Conservation (phyloP, 1,139 yeast genomes). For the Hansenula lynferdii region DNA sequence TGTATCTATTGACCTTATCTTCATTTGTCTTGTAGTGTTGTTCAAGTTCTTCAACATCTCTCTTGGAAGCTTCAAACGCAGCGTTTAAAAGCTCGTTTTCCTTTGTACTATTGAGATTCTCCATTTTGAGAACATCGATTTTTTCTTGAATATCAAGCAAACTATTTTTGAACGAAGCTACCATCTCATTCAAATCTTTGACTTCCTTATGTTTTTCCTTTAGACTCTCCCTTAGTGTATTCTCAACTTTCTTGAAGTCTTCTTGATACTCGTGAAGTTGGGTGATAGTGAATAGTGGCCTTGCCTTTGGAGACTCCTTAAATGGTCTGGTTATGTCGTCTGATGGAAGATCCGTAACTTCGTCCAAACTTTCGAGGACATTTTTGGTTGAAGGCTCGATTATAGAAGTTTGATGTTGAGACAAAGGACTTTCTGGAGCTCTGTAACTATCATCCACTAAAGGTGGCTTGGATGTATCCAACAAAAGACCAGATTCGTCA, state of each 20-base stretch:
- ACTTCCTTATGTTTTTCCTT: constrained; percentile 42
- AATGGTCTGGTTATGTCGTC: not conserved
- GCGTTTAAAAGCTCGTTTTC: constrained; percentile 22
- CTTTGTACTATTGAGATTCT: constrained; percentile 22
- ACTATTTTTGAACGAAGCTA: constrained; percentile 16
- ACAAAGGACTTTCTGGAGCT: constrained; percentile 19
- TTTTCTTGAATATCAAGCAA: constrained; percentile 23
- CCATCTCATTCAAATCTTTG: constrained; percentile 23
- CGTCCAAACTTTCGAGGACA: constrained; percentile 8
- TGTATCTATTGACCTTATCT: constrained; percentile 16
- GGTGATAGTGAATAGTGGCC: constrained; percentile 23
- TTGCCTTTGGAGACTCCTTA: constrained; percentile 18
- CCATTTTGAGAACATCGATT: constrained; percentile 20
- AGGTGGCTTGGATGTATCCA: constrained; percentile 24
- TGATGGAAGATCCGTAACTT: constrained; percentile 4
- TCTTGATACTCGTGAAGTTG: constrained; percentile 49
- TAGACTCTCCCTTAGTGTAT: constrained; percentile 46
- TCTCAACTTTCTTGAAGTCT: constrained; percentile 51
- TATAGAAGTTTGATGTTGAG: constrained; percentile 7
- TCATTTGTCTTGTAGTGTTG: constrained; percentile 23
- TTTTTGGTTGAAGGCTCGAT: constrained; percentile 2
- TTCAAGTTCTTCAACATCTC: constrained; percentile 24
- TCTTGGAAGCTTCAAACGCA: constrained; percentile 23
- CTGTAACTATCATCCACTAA: constrained; percentile 14
- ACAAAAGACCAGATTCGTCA: constrained; percentile 19